These are phyloP conservation scores for Suillus alpinus DNA, from an alignment of 768 basidiomycete species.

Conservation along the genomic window DNA sequence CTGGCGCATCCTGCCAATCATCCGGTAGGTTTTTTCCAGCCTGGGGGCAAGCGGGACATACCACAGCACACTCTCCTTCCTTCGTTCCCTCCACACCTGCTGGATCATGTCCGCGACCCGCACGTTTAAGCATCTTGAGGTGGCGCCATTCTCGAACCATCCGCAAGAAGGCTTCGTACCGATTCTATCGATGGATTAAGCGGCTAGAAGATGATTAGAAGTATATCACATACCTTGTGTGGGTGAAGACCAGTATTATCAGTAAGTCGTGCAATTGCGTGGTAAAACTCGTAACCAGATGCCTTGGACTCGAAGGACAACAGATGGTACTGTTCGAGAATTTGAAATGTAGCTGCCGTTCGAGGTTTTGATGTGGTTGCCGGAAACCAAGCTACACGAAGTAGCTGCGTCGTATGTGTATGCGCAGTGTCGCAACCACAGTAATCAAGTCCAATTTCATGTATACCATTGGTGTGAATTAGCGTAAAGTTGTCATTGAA, in stretches of 20 bases:
- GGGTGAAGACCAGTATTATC: conserved; percentile 23
- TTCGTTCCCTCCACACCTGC: not conserved
- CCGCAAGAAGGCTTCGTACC: not conserved
- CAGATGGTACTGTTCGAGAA: conserved; percentile 25
- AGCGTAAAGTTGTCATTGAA: conserved; percentile 17
- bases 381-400: conserved; percentile 11
- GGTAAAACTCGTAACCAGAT: conserved; percentile 26
- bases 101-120: not conserved
- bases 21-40: conserved; percentile 7
- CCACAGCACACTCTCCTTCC: not conserved
- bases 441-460: conserved; percentile 15
- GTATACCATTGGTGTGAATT: conserved; percentile 23
- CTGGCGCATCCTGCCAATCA: conserved; percentile 3
- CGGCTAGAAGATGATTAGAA: not conserved
- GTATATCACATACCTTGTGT: conserved; percentile 9
- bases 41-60: conserved; percentile 7
- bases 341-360: conserved; percentile 1
- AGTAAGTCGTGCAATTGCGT: conserved; percentile 19
- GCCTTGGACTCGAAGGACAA: conserved; percentile 29
- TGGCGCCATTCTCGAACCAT: not conserved
- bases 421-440: conserved; percentile 10
- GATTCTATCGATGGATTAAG: not conserved
- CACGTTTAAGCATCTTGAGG: not conserved
- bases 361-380: not conserved
- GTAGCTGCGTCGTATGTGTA: conserved; percentile 9